Base-by-base conservation (phyloP, 1,139 yeast species). In the Lodderomyces orthopsilosis region DNA sequence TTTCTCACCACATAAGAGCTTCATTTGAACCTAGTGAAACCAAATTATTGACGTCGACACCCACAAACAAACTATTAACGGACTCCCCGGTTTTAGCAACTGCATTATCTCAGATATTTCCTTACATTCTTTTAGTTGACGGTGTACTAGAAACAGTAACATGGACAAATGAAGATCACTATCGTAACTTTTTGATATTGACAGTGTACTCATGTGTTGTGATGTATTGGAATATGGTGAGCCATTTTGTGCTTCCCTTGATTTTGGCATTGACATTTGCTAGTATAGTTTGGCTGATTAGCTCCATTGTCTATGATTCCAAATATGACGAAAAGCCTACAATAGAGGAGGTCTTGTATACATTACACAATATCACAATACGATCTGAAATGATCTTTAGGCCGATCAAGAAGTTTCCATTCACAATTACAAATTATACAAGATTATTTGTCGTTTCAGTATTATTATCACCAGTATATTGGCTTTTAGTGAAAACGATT, bases 91-190 rank as follows among this genome's bases (percentile, higher is more conserved):
- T 67, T 8, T 56, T 78, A 19, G 68, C 77, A 10, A 61, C 77
- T 12, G 75, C 79, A 1, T 62, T 79, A 38, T 66, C 76, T 27
- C 66, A 70, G 41, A 65, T 74, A 27, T 77, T 75, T 48, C 83
- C 83, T 0, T 64, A 73, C 49, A 60, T 79, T 37, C 54, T 76
- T 17, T 53, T 77, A 19, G 57, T 70, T 37, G 82, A 79, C 54
- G 62, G 66, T 37, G 47, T 70, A 7, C 57, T 79, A 23, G 77
- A 74, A 38, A 57, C 75, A 7, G 50, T 76, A 15, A 77, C 83
- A 1, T 79, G 84, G 84, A 77, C 83, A 2, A 75, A 77, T 49
- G 74, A 68, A 2, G 77, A 77, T 44, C 75, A 72, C 5, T 76
- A 74, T 51, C 66, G 68, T 46, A 78, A 77, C 51, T 68, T 75